phyloP scores from a whole-genome alignment of 2,329 filamentous ascomycete genomes.

The Beauveria sp. region DNA sequence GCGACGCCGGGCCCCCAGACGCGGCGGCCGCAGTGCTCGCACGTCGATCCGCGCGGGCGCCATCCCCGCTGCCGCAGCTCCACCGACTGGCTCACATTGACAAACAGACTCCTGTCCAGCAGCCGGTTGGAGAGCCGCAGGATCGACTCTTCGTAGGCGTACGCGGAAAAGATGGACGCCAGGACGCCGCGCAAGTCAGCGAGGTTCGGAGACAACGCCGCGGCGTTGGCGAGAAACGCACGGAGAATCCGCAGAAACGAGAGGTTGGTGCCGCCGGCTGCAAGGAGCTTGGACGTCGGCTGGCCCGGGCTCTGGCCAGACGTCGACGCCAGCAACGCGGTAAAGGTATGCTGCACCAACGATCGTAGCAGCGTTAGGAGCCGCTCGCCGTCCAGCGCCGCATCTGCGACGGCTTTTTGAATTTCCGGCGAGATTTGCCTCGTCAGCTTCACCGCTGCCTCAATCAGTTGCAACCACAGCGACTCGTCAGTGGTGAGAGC shows the following conservation, averaged over 20 bases:
- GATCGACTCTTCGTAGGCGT: conserved; percentile 89
- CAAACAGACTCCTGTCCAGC: conserved; percentile 81
- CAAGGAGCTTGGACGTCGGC: conserved; percentile 26
- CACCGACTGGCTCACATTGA: conserved; percentile 68
- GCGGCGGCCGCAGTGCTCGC: conserved; percentile 74
- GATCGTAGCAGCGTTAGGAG: conserved; percentile 62
- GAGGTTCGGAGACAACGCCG: conserved; percentile 73
- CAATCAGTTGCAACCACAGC: conserved; percentile 55
- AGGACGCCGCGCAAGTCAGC: conserved; percentile 81
- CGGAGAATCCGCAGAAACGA: conserved; percentile 85
- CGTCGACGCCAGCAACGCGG: conserved; percentile 71
- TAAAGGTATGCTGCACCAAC: conserved; percentile 85
- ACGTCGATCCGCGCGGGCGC: conserved; percentile 78
- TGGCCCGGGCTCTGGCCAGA: conserved; percentile 39
- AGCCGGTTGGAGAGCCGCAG: conserved; percentile 77
- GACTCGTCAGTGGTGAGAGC: conserved; percentile 45
- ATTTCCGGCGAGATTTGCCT: conserved; percentile 54
- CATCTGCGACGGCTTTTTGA: conserved; percentile 22
- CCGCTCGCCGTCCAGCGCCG: conserved; percentile 46
- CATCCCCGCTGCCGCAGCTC: conserved; percentile 75
- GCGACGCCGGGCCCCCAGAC: conserved; percentile 81
- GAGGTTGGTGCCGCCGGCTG: conserved; percentile 45
- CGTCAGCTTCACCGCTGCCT: conserved; percentile 55
- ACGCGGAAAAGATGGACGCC: conserved; percentile 85
- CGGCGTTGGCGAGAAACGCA: conserved; percentile 78